phyloP scores from a whole-genome alignment of 306 rosid species.

The Prunus dulcis region DNA sequence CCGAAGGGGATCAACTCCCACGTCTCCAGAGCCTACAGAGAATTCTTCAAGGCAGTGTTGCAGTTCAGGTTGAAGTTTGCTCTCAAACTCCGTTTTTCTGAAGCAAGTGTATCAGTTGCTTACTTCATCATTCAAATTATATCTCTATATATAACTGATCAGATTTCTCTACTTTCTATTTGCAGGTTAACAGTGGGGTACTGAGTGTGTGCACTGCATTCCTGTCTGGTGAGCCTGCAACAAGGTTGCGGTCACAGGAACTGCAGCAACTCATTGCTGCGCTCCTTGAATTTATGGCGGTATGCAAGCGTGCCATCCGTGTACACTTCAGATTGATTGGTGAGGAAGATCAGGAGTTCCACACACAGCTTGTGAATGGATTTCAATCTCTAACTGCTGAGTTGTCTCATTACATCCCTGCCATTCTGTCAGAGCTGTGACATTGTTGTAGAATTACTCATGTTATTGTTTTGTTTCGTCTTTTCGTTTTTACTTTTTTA shows the following conservation, averaged over 20 bases:
- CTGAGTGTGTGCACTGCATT: conserved; percentile 97
- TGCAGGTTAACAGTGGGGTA: conserved; percentile 97
- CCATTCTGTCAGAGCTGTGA: conserved; percentile 89
- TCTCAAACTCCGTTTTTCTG: not conserved
- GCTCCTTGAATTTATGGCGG: conserved; percentile 98
- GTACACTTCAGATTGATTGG: conserved; percentile 92
- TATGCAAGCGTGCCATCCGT: conserved; percentile 95
- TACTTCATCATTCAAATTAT: not conserved
- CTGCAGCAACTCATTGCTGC: conserved; percentile 98
- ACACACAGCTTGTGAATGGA: conserved; percentile 95
- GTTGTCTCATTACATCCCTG: conserved; percentile 93
- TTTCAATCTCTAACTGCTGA: conserved; percentile 96
- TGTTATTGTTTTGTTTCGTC: not conserved
- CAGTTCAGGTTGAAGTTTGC: conserved; percentile 62
- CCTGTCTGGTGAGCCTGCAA: conserved; percentile 96
- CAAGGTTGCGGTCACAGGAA: conserved; percentile 92
- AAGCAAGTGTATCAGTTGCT: not conserved
- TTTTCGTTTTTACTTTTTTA: not conserved
- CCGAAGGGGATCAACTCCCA: conserved; percentile 98
- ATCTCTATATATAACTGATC: not conserved
- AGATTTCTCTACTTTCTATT: conserved; percentile 6
- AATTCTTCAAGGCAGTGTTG: conserved; percentile 99
- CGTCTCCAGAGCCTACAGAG: conserved; percentile 94
- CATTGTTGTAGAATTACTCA: conserved; percentile 15
- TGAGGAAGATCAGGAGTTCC: conserved; percentile 98